Percentiles rank a stretch among this genome's conserved stretches.
These are phyloP conservation scores for Candida sp. DNA, from an alignment of 1,139 yeast genomes.

Conservation along the genomic window DNA sequence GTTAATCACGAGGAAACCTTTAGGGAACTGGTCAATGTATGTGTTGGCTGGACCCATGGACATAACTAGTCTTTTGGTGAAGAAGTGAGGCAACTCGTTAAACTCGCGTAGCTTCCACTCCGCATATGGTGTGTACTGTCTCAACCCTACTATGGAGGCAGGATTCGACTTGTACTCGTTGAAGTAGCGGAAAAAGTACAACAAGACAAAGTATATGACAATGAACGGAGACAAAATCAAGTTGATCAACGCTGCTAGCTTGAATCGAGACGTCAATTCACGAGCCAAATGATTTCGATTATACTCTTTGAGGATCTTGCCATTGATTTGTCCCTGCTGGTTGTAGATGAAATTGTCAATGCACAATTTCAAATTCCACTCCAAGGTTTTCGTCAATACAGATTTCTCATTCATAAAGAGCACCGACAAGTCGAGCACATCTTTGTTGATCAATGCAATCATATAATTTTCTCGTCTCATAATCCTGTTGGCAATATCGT, in stretches of 20 bases:
- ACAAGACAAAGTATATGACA: slow-evolving; percentile 77
- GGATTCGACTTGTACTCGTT: slow-evolving; percentile 94
- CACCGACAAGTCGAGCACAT: slow-evolving; percentile 65
- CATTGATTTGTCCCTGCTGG: slow-evolving; percentile 83
- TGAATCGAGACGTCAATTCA: slow-evolving; percentile 78
- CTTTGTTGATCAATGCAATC: slow-evolving; percentile 86
- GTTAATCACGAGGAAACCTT: slow-evolving; percentile 61
- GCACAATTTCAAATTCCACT: slow-evolving; percentile 93
- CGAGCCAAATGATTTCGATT: slow-evolving; percentile 69
- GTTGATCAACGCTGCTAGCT: slow-evolving; percentile 87
- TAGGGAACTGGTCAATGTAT: slow-evolving; percentile 92
- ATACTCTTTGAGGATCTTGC: slow-evolving; percentile 69
- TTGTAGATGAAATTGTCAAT: slow-evolving; percentile 87
- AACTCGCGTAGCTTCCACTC: slow-evolving; percentile 96
- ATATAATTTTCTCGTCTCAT: slow-evolving; percentile 95
- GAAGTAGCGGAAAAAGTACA: slow-evolving; percentile 89
- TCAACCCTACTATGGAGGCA: slow-evolving; percentile 70
- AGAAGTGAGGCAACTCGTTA: slow-evolving; percentile 90
- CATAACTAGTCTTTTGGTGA: slow-evolving; percentile 74
- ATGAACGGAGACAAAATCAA: slow-evolving; percentile 85
- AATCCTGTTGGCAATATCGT: slow-evolving; percentile 92
- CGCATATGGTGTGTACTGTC: slow-evolving; percentile 94
- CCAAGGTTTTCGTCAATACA: slow-evolving; percentile 82
- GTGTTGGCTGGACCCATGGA: slow-evolving; percentile 82
- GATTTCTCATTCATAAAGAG: slow-evolving; percentile 30